A percentile compares a stretch with the other conserved stretches of the same genome.
Conservation (phyloP, 805 yeast genomes). For the Starmerella roubikii region DNA sequence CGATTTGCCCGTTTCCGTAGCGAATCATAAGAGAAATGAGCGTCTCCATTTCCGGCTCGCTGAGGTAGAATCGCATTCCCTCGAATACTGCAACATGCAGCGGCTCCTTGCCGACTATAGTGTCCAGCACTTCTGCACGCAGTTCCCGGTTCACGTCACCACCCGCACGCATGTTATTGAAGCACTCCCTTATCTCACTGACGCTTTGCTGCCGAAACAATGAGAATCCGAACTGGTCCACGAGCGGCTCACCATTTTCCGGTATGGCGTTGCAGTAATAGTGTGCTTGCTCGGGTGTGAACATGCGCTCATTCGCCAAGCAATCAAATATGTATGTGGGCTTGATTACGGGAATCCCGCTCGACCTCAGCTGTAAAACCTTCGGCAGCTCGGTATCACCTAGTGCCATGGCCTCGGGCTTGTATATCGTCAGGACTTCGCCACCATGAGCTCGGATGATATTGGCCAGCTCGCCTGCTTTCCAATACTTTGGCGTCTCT, state of each 20-base stretch:
- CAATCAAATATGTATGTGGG: conserved; percentile 70
- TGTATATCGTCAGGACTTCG: conserved; percentile 14
- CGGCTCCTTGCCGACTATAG: background rate
- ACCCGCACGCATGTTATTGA: conserved; percentile 4
- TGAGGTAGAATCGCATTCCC: background rate
- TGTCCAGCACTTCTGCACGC: background rate
- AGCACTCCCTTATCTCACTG: background rate
- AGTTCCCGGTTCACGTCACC: background rate
- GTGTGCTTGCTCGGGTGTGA: conserved; percentile 50
- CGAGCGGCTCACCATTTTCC: conserved; percentile 11
- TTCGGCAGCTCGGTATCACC: conserved; percentile 19
- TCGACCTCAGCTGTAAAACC: conserved; percentile 5
- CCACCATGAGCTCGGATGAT: conserved; percentile 24
- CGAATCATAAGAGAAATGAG: background rate
- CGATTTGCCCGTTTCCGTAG: conserved; percentile 2
- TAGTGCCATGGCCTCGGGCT: conserved; percentile 7
- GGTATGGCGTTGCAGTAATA: conserved; percentile 31
- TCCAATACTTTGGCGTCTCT: conserved; percentile 16
- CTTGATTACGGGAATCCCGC: conserved; percentile 38
- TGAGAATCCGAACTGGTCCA: conserved; percentile 56
- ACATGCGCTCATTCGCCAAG: conserved; percentile 29
- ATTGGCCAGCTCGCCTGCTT: conserved; percentile 16
- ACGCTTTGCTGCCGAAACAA: conserved; percentile 28
- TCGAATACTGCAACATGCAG: background rate
- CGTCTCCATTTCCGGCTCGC: background rate